Percentiles rank a stretch among this genome's conserved stretches.
Conservation (phyloP, 768 basidiomycete genomes). For the Tremella fuciformis region DNA sequence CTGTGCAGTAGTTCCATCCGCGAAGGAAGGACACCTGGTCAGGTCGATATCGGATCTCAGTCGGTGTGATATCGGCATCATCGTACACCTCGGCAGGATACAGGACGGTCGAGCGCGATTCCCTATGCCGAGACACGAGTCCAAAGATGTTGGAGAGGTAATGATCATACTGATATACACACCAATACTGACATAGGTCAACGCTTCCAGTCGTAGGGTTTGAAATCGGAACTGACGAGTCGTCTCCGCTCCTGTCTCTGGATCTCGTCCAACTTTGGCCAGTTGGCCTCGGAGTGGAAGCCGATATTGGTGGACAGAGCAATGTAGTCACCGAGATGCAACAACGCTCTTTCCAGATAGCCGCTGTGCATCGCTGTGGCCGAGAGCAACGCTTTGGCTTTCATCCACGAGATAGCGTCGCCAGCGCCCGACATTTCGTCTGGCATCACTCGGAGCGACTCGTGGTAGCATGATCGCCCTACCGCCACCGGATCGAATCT, state of each 20-base stretch:
- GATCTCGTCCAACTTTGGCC: conserved; percentile 28
- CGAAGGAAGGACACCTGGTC: conserved; percentile 24
- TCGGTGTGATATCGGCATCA: conserved; percentile 32
- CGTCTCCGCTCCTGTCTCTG: conserved; percentile 38
- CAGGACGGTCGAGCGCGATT: conserved; percentile 34
- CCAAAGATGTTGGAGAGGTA: conserved; percentile 40
- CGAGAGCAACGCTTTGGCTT: conserved; percentile 31
- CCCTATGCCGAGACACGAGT: conserved; percentile 30
- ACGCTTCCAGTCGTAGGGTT: background rate
- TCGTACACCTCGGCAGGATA: conserved; percentile 44
- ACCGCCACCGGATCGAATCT: conserved; percentile 8
- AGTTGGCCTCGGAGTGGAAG: conserved; percentile 35
- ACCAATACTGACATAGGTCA: conserved; percentile 35
- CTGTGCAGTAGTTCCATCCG: conserved; percentile 42
- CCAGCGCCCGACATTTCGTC: conserved; percentile 17
- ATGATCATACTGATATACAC: conserved; percentile 33
- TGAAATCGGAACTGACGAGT: conserved; percentile 27
- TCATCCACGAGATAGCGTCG: conserved; percentile 32
- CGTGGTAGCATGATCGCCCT: conserved; percentile 14
- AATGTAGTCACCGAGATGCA: conserved; percentile 35
- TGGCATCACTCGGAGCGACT: conserved; percentile 24
- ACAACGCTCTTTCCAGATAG: conserved; percentile 15
- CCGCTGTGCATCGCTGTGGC: conserved; percentile 40
- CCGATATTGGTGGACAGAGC: conserved; percentile 29
- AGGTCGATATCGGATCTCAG: conserved; percentile 4